Evolutionary conservation across 805 yeast species (phyloP).

Genomic region (Lachancea waltii): DNA sequence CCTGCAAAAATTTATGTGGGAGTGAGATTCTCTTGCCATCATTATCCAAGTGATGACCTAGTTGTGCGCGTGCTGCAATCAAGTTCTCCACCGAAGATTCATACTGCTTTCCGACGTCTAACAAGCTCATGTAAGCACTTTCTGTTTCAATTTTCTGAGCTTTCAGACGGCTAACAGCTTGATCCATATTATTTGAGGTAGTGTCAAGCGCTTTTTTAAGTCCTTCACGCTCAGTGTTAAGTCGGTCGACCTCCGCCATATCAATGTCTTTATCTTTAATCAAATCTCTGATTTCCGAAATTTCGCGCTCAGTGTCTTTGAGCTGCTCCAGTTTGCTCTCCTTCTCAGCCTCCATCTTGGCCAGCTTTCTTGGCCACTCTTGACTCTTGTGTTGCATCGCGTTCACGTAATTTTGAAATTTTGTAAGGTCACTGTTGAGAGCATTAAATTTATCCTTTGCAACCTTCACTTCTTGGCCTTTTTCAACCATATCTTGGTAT

Average conservation of each 20-base stretch:
- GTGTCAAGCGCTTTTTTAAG: slow-evolving; percentile 49
- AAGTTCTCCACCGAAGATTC: slow-evolving; percentile 44
- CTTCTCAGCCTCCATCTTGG: slow-evolving; percentile 53
- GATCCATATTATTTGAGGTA: slow-evolving; percentile 39
- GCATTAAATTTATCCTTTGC: slow-evolving; percentile 55
- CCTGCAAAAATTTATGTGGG: slow-evolving; percentile 12
- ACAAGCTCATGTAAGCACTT: slow-evolving; percentile 45
- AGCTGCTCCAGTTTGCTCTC: slow-evolving; percentile 39
- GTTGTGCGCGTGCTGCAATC: slow-evolving; percentile 16
- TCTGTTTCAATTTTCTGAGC: slow-evolving; percentile 47
- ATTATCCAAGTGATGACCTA: slow-evolving; percentile 21
- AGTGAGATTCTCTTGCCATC: slow-evolving; percentile 36
- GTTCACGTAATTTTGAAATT: slow-evolving; percentile 66
- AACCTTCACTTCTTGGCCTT: slow-evolving; percentile 42
- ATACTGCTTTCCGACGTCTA: slow-evolving; percentile 48
- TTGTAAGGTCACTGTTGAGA: slow-evolving; percentile 60
- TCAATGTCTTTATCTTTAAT: slow-evolving; percentile 53
- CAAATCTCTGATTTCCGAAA: slow-evolving; percentile 36
- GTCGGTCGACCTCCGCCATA: slow-evolving; percentile 54
- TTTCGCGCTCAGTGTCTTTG: slow-evolving; percentile 36
- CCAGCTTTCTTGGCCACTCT: slow-evolving; percentile 57
- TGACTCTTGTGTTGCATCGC: slow-evolving; percentile 56
- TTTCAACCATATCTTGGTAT: slow-evolving; percentile 38
- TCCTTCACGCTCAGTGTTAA: slow-evolving; percentile 56
- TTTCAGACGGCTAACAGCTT: slow-evolving; percentile 39